Conservation (phyloP, 2,329 filamentous ascomycete genomes). For the Talaromyces sp. region DNA sequence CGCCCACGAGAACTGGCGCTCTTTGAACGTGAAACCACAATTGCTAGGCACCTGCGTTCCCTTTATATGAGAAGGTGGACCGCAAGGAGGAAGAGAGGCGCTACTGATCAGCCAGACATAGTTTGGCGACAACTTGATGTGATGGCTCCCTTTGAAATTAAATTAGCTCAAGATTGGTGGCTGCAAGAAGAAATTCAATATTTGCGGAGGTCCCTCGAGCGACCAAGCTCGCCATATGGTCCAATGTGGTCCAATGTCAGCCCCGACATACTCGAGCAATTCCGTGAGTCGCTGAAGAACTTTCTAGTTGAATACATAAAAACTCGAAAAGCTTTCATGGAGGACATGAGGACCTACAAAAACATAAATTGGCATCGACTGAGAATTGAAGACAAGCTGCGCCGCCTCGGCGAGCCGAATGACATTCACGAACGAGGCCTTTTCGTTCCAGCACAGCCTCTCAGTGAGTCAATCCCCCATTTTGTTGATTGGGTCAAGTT, state of each 20-base stretch:
- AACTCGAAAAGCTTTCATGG: slow-evolving; percentile 11
- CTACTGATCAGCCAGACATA: slow-evolving; percentile 16
- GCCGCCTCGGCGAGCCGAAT: slow-evolving; percentile 15
- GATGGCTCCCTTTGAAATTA: slow-evolving; percentile 27
- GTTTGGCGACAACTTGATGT: slow-evolving; percentile 35
- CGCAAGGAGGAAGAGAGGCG: not conserved
- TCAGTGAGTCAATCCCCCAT: slow-evolving; percentile 24
- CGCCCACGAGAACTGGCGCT: not conserved
- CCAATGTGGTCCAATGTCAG: not conserved
- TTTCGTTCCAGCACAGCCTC: slow-evolving; percentile 20
- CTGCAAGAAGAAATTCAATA: slow-evolving; percentile 14
- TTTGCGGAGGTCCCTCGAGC: slow-evolving; percentile 11
- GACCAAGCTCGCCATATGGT: not conserved
- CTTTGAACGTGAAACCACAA: not conserved
- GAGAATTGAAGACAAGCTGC: slow-evolving; percentile 22
- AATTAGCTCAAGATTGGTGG: not conserved
- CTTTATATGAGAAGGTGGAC: slow-evolving; percentile 14
- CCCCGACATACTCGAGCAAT: not conserved
- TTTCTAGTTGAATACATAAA: not conserved
- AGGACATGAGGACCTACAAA: slow-evolving; percentile 6
- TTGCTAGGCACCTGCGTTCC: slow-evolving; percentile 1
- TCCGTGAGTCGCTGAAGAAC: not conserved
- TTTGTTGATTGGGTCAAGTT: slow-evolving; percentile 23
- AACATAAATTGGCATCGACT: slow-evolving; percentile 30
- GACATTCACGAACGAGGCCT: slow-evolving; percentile 14